Conservation (phyloP, 1,139 yeast species). For the Protomyces gravidus region DNA sequence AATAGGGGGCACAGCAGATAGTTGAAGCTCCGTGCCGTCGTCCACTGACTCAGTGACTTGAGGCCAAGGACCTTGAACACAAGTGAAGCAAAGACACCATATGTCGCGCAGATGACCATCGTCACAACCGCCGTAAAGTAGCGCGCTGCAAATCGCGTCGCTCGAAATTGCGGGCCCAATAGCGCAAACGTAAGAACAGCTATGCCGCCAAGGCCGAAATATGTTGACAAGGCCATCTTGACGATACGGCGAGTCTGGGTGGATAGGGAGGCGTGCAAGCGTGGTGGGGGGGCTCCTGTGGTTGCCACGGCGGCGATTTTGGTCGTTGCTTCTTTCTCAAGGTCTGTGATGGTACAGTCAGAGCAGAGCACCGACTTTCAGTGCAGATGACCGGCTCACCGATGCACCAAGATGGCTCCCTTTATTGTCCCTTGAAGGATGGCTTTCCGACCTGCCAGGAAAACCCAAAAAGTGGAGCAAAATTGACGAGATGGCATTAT, state of each 20-base stretch:
- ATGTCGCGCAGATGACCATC: conserved; percentile 32
- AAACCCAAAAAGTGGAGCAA: too few relatives aligned
- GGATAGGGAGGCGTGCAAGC: too few relatives aligned
- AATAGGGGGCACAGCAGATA: conserved; percentile 54
- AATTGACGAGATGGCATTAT: neutral
- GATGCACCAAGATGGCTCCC: too few relatives aligned
- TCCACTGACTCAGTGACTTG: conserved; percentile 77
- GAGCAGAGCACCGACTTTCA: too few relatives aligned
- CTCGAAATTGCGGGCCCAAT: conserved; percentile 34
- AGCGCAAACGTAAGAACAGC: conserved; percentile 11
- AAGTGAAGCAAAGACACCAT: conserved; percentile 71
- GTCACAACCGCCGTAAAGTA: conserved; percentile 39
- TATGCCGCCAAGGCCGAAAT: neutral
- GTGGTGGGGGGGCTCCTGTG: too few relatives aligned
- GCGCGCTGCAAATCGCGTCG: conserved; percentile 42
- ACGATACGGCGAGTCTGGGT: too few relatives aligned
- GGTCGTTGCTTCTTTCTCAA: too few relatives aligned
- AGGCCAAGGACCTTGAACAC: conserved; percentile 64
- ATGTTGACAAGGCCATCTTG: neutral
- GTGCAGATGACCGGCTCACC: too few relatives aligned
- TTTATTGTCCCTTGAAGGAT: too few relatives aligned
- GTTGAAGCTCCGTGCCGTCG: conserved; percentile 81
- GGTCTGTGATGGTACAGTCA: too few relatives aligned
- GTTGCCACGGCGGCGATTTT: too few relatives aligned
- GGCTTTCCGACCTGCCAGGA: too few relatives aligned